Conservation (phyloP, 2,329 filamentous ascomycete genomes). For the Penicillium palitans region DNA sequence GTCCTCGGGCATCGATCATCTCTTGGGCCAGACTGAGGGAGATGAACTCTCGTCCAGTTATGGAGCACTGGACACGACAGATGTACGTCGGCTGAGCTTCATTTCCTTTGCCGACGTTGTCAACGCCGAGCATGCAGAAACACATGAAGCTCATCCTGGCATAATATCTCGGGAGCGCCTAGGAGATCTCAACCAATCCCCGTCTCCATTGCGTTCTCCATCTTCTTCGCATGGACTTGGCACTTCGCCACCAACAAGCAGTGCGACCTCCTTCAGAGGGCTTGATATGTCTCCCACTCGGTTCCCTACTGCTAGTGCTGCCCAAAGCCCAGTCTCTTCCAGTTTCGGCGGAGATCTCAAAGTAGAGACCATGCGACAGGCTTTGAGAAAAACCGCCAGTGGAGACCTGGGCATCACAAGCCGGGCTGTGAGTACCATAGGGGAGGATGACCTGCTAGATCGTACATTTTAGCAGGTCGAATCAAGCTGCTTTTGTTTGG, state of each 20-base stretch:
- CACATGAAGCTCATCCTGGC: constrained; percentile 31
- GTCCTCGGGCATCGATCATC: constrained; percentile 50
- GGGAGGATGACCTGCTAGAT: constrained; percentile 37
- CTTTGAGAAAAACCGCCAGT: constrained; percentile 79
- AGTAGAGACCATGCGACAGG: constrained; percentile 92
- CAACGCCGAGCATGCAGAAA: constrained; percentile 62
- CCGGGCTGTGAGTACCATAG: constrained; percentile 33
- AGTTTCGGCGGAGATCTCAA: constrained; percentile 68
- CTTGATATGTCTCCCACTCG: constrained; percentile 67
- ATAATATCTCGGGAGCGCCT: constrained; percentile 18
- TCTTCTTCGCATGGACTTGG: constrained; percentile 69
- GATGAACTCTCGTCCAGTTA: constrained; percentile 72
- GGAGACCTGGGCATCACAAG: constrained; percentile 63
- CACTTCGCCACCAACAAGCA: constrained; percentile 74
- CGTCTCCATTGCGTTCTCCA: constrained; percentile 77
- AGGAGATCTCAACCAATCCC: constrained; percentile 60
- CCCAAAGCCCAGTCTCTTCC: constrained; percentile 53
- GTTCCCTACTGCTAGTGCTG: constrained; percentile 59
- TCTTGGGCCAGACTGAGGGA: constrained; percentile 36
- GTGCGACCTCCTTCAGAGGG: constrained; percentile 71
- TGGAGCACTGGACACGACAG: constrained; percentile 72
- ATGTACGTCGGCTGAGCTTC: constrained; percentile 83
- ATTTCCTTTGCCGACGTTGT: constrained; percentile 97
- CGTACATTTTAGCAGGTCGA: constrained; percentile 24
- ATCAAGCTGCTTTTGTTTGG: background rate